Percentiles rank a stretch among this genome's conserved stretches.
These are phyloP conservation scores for Heterobasidion occidentale DNA, from an alignment of 1,284 basidiomycete genomes.

Conservation along the genomic window DNA sequence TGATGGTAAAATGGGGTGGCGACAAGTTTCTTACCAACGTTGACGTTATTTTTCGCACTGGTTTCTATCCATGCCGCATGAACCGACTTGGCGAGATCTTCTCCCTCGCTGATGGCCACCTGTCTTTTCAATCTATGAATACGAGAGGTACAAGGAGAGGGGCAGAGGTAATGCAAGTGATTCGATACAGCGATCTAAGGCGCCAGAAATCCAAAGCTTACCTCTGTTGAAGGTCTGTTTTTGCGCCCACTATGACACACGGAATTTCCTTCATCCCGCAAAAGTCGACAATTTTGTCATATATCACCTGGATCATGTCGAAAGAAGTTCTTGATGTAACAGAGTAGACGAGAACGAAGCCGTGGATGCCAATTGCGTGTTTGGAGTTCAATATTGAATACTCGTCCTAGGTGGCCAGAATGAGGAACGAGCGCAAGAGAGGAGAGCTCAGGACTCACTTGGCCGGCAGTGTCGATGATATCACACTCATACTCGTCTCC, in stretches of 20 bases:
- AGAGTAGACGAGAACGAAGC: slow-evolving; percentile 90
- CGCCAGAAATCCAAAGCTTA: slow-evolving; percentile 25
- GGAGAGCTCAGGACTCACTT: slow-evolving; percentile 36
- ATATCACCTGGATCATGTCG: slow-evolving; percentile 92
- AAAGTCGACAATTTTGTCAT: slow-evolving; percentile 97
- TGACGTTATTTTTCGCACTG: slow-evolving; percentile 83
- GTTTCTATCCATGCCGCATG: slow-evolving; percentile 83
- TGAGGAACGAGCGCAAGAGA: slow-evolving; percentile 1
- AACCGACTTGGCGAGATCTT: slow-evolving; percentile 67
- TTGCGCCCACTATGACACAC: slow-evolving; percentile 95
- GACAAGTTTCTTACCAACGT: slow-evolving; percentile 62
- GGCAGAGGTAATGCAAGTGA: slow-evolving; percentile 13
- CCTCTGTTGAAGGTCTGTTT: slow-evolving; percentile 79
- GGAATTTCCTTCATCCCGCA: slow-evolving; percentile 87
- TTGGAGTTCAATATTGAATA: slow-evolving; percentile 80
- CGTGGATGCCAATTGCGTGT: slow-evolving; percentile 79
- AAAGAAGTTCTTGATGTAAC: slow-evolving; percentile 90
- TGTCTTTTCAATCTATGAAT: slow-evolving; percentile 47
- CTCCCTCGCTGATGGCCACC: slow-evolving; percentile 69
- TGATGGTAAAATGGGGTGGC: slow-evolving; percentile 1
- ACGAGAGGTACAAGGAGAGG: background rate
- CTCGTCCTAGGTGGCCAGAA: slow-evolving; percentile 53
- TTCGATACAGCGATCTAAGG: background rate
- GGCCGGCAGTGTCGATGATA: slow-evolving; percentile 98
- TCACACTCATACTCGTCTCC: slow-evolving; percentile 89